Evolutionary conservation across 331 rosid genomes (phyloP), one percentile per base, ranked within the genome.

Genomic region (Quercus lobata): DNA sequence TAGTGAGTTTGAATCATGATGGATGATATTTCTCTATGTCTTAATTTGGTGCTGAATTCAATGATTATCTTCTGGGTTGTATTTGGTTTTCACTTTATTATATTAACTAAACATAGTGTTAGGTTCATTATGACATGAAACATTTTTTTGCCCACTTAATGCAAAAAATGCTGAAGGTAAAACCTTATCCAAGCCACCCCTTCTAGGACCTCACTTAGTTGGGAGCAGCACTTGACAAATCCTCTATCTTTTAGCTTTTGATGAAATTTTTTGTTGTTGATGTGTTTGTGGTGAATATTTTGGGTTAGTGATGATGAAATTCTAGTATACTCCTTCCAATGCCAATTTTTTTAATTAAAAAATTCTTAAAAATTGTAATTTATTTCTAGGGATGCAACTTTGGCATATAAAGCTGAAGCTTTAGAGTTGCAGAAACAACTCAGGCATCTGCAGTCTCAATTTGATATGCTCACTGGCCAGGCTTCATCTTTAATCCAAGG

Each of bases 391-490:
- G 98, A 95, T 80, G 92, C 89, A 30, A 93, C 98, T 72, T 35
- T 71, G 79, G 91, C 96, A 12, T 87, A 87, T 85, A 93, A 88
- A 83, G 83, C 88, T 72, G 99, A 95, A 86, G 96, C 94, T 53
- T 78, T 80, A 73, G 92, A 93, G 85, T 81, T 95, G 86, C 94
- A 89, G 76, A 93, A 91, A 77, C 94, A 91, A 80, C 91, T 91
- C 44, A 78, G 86, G 70, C 90, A 87, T 52, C 88, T 91, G 65
- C 97, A 89, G 56, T 89, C 91, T 30, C 99, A 95, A 80, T 91
- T 84, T 30, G 99, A 93, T 77, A 86, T 93, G 97, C 97, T 95
- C 16, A 88, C 94, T n/a, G 79, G 89, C 78, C 96, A 95, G 86
- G 93, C 93, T 25, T 93, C 99, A 0, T 76, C 85, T 46, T 88